Evolutionary conservation across 805 yeast genomes (phyloP).

Genomic region (Saccharomycopsis synnaedendra): DNA sequence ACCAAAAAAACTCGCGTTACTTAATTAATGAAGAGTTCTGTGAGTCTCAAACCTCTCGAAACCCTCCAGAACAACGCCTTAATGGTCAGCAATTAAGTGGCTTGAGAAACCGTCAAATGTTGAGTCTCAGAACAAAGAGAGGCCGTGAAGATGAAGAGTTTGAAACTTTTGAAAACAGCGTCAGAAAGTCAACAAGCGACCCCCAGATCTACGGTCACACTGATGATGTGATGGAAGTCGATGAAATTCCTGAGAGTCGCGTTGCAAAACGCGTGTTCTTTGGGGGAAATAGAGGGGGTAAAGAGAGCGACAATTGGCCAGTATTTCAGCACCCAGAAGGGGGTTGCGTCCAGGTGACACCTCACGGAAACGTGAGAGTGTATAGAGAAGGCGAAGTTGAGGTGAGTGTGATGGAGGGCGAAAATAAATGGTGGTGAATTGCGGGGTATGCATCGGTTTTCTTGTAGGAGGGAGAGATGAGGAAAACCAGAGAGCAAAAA

Average conservation of each 20-base stretch:
- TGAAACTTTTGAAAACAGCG: not conserved
- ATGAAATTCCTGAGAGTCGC: not conserved
- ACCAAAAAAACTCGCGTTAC: not conserved
- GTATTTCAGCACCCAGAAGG: slow-evolving; percentile 51
- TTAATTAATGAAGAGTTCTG: slow-evolving; percentile 1
- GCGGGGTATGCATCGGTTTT: not conserved
- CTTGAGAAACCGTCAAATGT: slow-evolving; percentile 7
- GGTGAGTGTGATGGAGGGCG: slow-evolving; percentile 38
- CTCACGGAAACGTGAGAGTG: slow-evolving; percentile 48
- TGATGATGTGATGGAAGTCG: not conserved
- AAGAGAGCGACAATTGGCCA: slow-evolving; percentile 22
- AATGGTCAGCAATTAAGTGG: slow-evolving; percentile 8
- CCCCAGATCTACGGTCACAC: not conserved
- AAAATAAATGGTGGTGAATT: not conserved
- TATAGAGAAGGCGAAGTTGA: slow-evolving; percentile 29
- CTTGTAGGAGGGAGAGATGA: not conserved
- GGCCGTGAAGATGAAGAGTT: slow-evolving; percentile 2
- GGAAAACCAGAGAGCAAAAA: no score
- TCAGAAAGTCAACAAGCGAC: slow-evolving; percentile 3
- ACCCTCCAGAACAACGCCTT: slow-evolving; percentile 2
- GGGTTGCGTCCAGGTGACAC: slow-evolving; percentile 49
- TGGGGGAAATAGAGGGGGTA: no score
- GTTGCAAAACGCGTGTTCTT: no score
- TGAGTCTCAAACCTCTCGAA: not conserved
- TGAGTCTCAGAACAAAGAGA: slow-evolving; percentile 4